These are phyloP conservation scores for Tolypocladium guangdongense DNA, from an alignment of 2,329 filamentous ascomycete species.

Conservation along the genomic window DNA sequence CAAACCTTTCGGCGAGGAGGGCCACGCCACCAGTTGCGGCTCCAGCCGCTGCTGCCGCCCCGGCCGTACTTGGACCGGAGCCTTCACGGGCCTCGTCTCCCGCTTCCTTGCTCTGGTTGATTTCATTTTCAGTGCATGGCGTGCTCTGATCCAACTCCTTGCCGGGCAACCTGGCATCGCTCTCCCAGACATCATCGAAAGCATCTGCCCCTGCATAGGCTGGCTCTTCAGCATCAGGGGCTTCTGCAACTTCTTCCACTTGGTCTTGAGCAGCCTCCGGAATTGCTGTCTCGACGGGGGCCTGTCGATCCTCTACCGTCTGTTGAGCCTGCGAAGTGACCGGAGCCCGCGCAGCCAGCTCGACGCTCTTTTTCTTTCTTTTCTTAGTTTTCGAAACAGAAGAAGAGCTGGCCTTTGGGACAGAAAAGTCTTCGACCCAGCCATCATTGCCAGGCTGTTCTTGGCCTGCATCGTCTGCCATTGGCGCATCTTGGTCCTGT, in stretches of 20 bases:
- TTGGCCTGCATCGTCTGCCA: not conserved
- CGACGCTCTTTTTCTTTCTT: conserved; percentile 16
- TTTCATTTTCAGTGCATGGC: not conserved
- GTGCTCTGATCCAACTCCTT: not conserved
- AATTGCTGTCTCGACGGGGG: not conserved
- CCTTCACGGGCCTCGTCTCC: not conserved
- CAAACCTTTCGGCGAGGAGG: conserved; percentile 24
- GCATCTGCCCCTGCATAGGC: not conserved
- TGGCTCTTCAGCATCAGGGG: not conserved
- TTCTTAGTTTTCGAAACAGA: conserved; percentile 13
- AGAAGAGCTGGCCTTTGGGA: conserved; percentile 3
- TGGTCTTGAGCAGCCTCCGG: not conserved
- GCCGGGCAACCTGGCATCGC: not conserved
- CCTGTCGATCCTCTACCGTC: not conserved
- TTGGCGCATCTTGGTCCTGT: not conserved
- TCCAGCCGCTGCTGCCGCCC: conserved; percentile 10
- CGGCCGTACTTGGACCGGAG: conserved; percentile 9
- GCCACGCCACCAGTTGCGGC: conserved; percentile 17
- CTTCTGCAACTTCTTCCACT: not conserved
- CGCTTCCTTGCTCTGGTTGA: not conserved
- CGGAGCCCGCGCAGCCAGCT: not conserved
- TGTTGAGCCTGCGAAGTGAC: not conserved
- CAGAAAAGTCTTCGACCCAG: conserved; percentile 2
- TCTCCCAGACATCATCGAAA: conserved; percentile 1
- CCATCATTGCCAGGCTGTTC: conserved; percentile 2